Conservation (phyloP, 2,329 filamentous ascomycete species). For the Chaetoscypha palmicola region DNA sequence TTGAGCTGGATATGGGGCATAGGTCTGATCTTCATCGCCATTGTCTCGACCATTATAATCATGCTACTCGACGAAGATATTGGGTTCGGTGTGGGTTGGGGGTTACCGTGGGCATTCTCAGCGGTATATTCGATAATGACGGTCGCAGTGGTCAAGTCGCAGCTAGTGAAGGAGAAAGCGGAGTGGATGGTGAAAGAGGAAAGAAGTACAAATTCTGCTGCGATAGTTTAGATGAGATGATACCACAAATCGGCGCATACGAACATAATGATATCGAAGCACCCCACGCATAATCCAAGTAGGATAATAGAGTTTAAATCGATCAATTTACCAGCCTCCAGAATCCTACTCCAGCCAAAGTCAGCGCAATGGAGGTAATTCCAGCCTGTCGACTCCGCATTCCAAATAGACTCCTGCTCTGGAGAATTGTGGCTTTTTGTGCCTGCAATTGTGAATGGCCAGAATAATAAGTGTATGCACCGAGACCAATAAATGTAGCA, state of each 20-base stretch:
- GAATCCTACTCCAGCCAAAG: constrained; percentile 62
- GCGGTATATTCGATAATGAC: constrained; percentile 15
- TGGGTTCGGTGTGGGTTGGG: constrained; percentile 27
- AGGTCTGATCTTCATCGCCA: constrained; percentile 21
- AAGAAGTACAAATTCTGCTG: constrained; percentile 3
- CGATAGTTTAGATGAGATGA: constrained; percentile 9
- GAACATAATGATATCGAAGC: too few relatives aligned
- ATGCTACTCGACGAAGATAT: constrained; percentile 20
- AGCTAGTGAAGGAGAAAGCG: constrained; percentile 17
- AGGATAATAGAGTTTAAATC: too few relatives aligned
- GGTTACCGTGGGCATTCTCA: constrained; percentile 21
- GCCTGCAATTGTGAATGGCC: constrained; percentile 64
- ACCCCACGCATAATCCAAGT: too few relatives aligned
- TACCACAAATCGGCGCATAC: neutral
- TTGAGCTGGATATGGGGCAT: constrained; percentile 29
- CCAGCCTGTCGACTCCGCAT: constrained; percentile 63
- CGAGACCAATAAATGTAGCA: constrained; percentile 67
- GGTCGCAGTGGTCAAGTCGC: constrained; percentile 16
- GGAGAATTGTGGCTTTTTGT: constrained; percentile 58
- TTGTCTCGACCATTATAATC: constrained; percentile 21
- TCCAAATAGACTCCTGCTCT: constrained; percentile 64
- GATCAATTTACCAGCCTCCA: constrained; percentile 40
- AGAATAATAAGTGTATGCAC: constrained; percentile 69
- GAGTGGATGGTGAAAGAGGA: constrained; percentile 18
- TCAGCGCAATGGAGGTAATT: constrained; percentile 60